Evolutionary conservation across 2,329 filamentous ascomycete species (phyloP), one percentile per base, ranked within the genome.

Genomic region (Calonectria montana): DNA sequence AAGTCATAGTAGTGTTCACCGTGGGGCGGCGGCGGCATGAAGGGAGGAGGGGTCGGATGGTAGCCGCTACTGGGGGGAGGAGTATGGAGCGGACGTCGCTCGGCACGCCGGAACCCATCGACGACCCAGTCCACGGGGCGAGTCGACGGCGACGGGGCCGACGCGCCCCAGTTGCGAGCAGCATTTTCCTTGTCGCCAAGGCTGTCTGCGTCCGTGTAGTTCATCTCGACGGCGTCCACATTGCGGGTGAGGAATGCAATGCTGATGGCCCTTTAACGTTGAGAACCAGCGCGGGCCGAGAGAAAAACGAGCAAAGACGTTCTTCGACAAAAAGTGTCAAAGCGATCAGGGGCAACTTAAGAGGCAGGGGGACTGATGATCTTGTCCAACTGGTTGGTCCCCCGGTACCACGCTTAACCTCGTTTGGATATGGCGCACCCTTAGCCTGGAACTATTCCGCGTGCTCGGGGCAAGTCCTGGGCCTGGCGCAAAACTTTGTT

Each of bases 51-150:
- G 27, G 59, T 65, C 37, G 35, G 47, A 21, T 64, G 39, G 37
- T 69, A 69, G 59, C 67, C 67, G 37, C 62, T 45, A 39, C 62
- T 31, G 50, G 62, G 45, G 10, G 31, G 50, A 35, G 25, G 47
- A 41, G 39, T 66, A 39, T 65, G 18, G 18, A 59, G 53, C 6
- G 71, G 67, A 9, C 65, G 65, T 0, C 64, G 64, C 31, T 77
- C 75, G 16, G 76, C 76, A 39, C 76, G 76, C 10, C 74, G 75
- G 16, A 78, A 78, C 1, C 74, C 70, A 39, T 78, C 71, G 1
- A 78, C 71, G 1, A 78, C 59, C 76, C 76, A 78, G 50, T 76
- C 74, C 1, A 70, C 48, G 0, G 71, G 69, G 12, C 75, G 70
- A 23, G 55, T 69, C 10, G 50, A 57, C 7, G 61, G 10, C 0